Evolutionary conservation across 2,329 filamentous ascomycete species (phyloP), one percentile per base, ranked within the genome.

Genomic region (Colletotrichum cereale): DNA sequence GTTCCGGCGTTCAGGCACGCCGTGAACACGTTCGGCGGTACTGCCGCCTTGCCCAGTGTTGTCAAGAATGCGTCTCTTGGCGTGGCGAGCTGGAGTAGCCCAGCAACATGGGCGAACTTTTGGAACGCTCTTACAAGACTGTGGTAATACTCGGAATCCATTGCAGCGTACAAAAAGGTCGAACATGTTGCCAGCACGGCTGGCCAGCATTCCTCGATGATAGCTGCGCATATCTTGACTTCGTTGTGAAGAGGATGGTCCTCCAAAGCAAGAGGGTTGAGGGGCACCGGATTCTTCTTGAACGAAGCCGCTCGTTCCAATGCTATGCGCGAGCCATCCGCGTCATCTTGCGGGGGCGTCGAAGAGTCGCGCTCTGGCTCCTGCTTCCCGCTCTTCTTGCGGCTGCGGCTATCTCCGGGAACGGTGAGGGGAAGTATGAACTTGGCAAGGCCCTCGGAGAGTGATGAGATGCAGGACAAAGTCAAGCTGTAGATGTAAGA

Each of bases 71-170:
- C 96, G 85, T 99, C 96, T 74, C 96, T 88, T 0, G 96, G 95
- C 0, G 96, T 98, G 16, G 88, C 85, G 12, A 98, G 88, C 73
- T 95, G 91, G 11, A 99, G 83, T 57, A 99, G 85, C 6, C 96
- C 97, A 48, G 96, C 94, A 3, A 98, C 96, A 79, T 99, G 97
- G 0, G 96, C 93, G 77, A 99, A 93, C 74, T 97, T 95, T 77
- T 99, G 96, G 75, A 98, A 97, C 0, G 96, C 93, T 75, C 96
- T 90, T 31, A 99, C 96, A 1, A 99, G 85, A 12, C 92, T 90
- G 75, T 98, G 95, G 77, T 98, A 99, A 76, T 96, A 98, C 64
- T 98, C 95, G 1, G 94, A 92, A 79, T 99, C 96, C 5, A 99
- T 85, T 0, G 96, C 91, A 38, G 96, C 94, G 78, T 97, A 97